phyloP scores from a whole-genome alignment of 2,329 filamentous ascomycete genomes.

The Lecanicillium sp. region DNA sequence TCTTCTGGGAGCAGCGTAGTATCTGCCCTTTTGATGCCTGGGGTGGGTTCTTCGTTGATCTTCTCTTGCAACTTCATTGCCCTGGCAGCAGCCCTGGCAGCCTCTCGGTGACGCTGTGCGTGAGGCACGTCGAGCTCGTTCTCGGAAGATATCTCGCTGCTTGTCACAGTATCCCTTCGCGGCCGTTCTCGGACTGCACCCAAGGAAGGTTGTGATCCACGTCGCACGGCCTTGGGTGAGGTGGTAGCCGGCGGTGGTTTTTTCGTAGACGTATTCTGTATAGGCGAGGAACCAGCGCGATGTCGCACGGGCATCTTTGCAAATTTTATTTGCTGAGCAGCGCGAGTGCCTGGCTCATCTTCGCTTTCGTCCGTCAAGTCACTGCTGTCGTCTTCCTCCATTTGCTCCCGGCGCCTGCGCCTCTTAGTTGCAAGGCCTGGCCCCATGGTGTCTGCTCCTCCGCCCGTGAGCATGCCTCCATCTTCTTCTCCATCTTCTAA shows the following conservation, averaged over 20 bases:
- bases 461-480: constrained; percentile 62
- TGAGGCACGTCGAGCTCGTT: constrained; percentile 65
- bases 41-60: constrained; percentile 28
- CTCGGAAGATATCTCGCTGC: constrained; percentile 75
- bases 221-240: constrained; percentile 42
- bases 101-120: constrained; percentile 56
- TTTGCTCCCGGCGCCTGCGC: constrained; percentile 59
- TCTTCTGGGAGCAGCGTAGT: constrained; percentile 48
- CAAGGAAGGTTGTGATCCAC: constrained; percentile 64
- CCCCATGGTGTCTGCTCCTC: constrained; percentile 59
- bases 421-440: constrained; percentile 60
- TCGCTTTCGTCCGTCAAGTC: constrained; percentile 80
- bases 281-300: constrained; percentile 81
- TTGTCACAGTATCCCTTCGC: constrained; percentile 68
- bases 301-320: constrained; percentile 87
- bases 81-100: constrained; percentile 46
- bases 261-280: constrained; percentile 55
- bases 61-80: constrained; percentile 27
- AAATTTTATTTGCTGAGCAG: constrained; percentile 88
- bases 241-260: constrained; percentile 41
- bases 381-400: constrained; percentile 80
- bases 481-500: constrained; percentile 66
- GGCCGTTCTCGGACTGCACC: constrained; percentile 62
- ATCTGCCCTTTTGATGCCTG: constrained; percentile 33
- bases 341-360: constrained; percentile 65